Percentiles rank a stretch among this genome's conserved stretches.
These are phyloP conservation scores for Oryza australiensis DNA, from an alignment of 176 grass and related monocot genomes.

Conservation along the genomic window DNA sequence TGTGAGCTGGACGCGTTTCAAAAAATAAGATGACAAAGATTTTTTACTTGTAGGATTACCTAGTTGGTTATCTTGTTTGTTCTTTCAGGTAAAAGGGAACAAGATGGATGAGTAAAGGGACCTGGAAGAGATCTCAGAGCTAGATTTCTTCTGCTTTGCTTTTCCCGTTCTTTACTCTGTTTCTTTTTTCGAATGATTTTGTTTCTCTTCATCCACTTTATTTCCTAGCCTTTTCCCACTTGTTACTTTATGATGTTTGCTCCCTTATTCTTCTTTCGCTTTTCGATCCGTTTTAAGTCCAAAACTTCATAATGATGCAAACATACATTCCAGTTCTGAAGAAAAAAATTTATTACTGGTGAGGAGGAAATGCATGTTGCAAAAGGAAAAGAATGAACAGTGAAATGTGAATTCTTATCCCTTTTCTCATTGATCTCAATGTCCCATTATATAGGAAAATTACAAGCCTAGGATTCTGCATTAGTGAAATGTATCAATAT, in stretches of 20 bases:
- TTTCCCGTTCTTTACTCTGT: background rate
- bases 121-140: constrained; percentile 29
- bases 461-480: too few relatives aligned
- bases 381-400: too few relatives aligned
- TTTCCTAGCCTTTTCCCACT: constrained; percentile 21
- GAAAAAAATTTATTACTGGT: constrained; percentile 3
- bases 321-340: background rate
- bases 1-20: too few relatives aligned
- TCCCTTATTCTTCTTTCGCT: background rate
- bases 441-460: too few relatives aligned
- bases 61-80: background rate
- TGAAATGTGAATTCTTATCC: too few relatives aligned
- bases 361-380: background rate
- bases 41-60: background rate
- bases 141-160: background rate
- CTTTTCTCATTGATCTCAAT: too few relatives aligned
- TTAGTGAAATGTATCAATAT: too few relatives aligned
- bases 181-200: constrained; percentile 9
- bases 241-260: constrained; percentile 8
- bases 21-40: too few relatives aligned
- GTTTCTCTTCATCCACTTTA: constrained; percentile 19
- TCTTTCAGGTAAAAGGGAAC: background rate
- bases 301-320: background rate
- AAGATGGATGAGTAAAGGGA: background rate
- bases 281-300: background rate